Evolutionary conservation across 2,329 filamentous ascomycete genomes (phyloP).

Genomic region (Cladorrhinum sp.): DNA sequence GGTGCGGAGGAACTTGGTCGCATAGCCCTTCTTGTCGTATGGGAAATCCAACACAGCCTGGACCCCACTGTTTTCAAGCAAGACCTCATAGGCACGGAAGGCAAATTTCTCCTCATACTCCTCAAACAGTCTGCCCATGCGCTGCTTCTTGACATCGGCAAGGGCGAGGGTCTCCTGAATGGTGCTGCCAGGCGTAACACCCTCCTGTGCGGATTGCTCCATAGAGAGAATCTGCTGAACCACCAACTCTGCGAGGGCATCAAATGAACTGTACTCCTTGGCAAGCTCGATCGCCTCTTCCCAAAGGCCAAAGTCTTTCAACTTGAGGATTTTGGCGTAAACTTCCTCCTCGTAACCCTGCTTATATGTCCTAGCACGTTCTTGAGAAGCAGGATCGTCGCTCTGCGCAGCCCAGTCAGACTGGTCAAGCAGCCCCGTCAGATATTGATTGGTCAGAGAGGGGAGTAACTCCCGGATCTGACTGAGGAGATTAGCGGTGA

Average conservation of each 20-base stretch:
- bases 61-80: constrained; percentile 66
- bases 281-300: constrained; percentile 57
- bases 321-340: constrained; percentile 49
- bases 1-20: constrained; percentile 75
- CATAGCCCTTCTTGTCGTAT: constrained; percentile 63
- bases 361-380: constrained; percentile 45
- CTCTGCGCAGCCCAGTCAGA: constrained; percentile 48
- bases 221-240: constrained; percentile 50
- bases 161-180: constrained; percentile 41
- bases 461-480: constrained; percentile 49
- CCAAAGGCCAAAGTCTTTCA: constrained; percentile 55
- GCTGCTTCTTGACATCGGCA: constrained; percentile 46
- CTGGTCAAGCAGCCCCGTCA: constrained; percentile 52
- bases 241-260: constrained; percentile 54
- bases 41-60: constrained; percentile 68
- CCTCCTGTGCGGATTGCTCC: constrained; percentile 34
- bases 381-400: constrained; percentile 41
- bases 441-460: constrained; percentile 52
- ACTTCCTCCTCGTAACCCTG: constrained; percentile 47
- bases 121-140: constrained; percentile 54
- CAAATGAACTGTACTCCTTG: constrained; percentile 54
- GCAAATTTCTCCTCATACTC: constrained; percentile 65
- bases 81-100: constrained; percentile 74
- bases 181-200: constrained; percentile 35
- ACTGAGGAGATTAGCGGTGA: constrained; percentile 41